Evolutionary conservation across 306 rosid species (phyloP).

Genomic region (Canavalia gladiata): DNA sequence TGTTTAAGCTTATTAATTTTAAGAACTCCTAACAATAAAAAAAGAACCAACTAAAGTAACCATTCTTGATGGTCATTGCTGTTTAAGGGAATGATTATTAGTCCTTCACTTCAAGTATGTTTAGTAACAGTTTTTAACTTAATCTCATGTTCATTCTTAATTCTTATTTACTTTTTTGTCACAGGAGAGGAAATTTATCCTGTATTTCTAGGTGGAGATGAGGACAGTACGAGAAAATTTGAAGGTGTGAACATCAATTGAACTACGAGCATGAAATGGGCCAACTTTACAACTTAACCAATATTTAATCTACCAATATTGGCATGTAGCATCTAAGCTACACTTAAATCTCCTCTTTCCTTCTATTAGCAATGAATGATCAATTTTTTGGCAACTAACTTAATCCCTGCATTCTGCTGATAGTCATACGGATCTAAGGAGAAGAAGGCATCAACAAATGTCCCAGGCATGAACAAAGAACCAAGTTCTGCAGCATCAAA

Average conservation of each 20-base stretch:
- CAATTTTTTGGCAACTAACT: constrained; percentile 83
- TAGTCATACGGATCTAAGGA: constrained; percentile 84
- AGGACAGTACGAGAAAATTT: constrained; percentile 36
- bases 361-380: constrained; percentile 65
- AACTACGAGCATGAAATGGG: constrained; percentile 46
- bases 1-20: background rate
- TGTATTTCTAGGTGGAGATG: background rate
- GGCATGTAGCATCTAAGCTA: constrained; percentile 40
- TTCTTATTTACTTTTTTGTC: background rate
- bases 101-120: background rate
- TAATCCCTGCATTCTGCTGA: constrained; percentile 89
- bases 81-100: background rate
- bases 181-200: constrained; percentile 11
- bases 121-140: background rate
- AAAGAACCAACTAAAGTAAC: background rate
- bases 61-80: background rate
- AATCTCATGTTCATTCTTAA: constrained; percentile 9
- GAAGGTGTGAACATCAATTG: constrained; percentile 34
- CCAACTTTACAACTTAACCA: constrained; percentile 43
- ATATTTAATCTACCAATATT: constrained; percentile 42
- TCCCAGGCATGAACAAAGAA: constrained; percentile 70
- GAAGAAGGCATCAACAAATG: constrained; percentile 78
- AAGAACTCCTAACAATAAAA: background rate
- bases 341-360: constrained; percentile 34
- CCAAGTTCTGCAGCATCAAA: constrained; percentile 78